These are phyloP conservation scores for Furculomyces boomerangus DNA, from an alignment of 371 early-diverging fungal genomes.

Conservation along the genomic window DNA sequence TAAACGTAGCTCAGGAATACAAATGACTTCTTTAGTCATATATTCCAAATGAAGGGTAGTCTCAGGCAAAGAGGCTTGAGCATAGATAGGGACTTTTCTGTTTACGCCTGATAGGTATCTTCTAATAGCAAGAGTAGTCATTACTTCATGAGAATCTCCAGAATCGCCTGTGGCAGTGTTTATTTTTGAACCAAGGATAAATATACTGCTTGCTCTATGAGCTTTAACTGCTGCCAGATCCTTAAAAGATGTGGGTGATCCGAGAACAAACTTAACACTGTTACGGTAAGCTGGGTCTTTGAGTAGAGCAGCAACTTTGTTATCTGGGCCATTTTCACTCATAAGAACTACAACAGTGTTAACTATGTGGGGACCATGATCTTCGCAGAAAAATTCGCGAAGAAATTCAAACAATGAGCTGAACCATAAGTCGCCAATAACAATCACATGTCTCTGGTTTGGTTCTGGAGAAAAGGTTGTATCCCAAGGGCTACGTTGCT, in stretches of 20 bases:
- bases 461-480: slow-evolving; percentile 19
- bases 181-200: slow-evolving; percentile 31
- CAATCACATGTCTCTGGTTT: slow-evolving; percentile 34
- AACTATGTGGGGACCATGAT: slow-evolving; percentile 33
- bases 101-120: slow-evolving; percentile 26
- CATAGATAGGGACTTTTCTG: slow-evolving; percentile 25
- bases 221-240: slow-evolving; percentile 27
- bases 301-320: slow-evolving; percentile 27
- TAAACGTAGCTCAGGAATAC: slow-evolving; percentile 46
- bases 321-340: slow-evolving; percentile 33
- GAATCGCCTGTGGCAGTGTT: slow-evolving; percentile 15
- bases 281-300: slow-evolving; percentile 31
- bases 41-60: slow-evolving; percentile 40
- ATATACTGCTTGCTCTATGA: slow-evolving; percentile 29
- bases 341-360: slow-evolving; percentile 42
- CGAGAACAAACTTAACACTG: slow-evolving; percentile 41
- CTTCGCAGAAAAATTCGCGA: slow-evolving; percentile 49
- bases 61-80: slow-evolving; percentile 39
- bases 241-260: slow-evolving; percentile 32
- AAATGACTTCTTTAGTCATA: slow-evolving; percentile 39
- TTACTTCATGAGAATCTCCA: slow-evolving; percentile 37
- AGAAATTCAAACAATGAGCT: slow-evolving; percentile 34
- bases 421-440: slow-evolving; percentile 36
- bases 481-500: slow-evolving; percentile 18
- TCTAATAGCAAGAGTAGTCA: slow-evolving; percentile 40